phyloP scores from a whole-genome alignment of 192 early-diverging fungal genomes.

The Backusella mclennaniae region DNA sequence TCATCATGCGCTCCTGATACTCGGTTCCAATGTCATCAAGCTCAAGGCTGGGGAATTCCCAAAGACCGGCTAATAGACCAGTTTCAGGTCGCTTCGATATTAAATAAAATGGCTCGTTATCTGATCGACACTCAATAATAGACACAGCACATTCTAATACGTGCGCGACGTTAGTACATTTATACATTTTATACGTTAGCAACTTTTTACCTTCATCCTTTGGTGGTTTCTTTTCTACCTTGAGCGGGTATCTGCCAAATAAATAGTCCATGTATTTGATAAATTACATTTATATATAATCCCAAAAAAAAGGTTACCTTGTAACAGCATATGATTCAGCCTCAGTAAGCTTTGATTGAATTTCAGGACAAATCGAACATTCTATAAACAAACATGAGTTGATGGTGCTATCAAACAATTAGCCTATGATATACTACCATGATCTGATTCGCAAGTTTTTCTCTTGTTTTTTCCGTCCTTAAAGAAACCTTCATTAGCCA shows the following conservation, averaged over 20 bases:
- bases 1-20: constrained; percentile 13
- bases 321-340: constrained; percentile 25
- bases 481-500: constrained; percentile 4
- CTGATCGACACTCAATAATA: constrained; percentile 43
- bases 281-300: neutral
- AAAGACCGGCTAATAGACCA: constrained; percentile 70
- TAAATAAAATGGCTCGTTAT: constrained; percentile 36
- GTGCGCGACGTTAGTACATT: neutral
- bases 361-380: constrained; percentile 12
- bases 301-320: constrained; percentile 9
- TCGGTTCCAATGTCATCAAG: constrained; percentile 12
- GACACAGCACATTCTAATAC: constrained; percentile 53
- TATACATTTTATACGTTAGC: neutral
- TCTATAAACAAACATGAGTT: neutral
- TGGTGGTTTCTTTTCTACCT: constrained; percentile 57
- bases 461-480: constrained; percentile 6
- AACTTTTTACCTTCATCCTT: constrained; percentile 52
- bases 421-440: neutral
- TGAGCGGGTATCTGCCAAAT: constrained; percentile 54
- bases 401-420: neutral
- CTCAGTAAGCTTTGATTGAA: neutral
- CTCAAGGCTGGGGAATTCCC: constrained; percentile 68
- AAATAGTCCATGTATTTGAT: neutral
- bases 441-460: neutral
- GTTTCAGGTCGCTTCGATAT: constrained; percentile 55